Evolutionary conservation across 208 protist species (phyloP).

Genomic region (Acanthamoeba quina): DNA sequence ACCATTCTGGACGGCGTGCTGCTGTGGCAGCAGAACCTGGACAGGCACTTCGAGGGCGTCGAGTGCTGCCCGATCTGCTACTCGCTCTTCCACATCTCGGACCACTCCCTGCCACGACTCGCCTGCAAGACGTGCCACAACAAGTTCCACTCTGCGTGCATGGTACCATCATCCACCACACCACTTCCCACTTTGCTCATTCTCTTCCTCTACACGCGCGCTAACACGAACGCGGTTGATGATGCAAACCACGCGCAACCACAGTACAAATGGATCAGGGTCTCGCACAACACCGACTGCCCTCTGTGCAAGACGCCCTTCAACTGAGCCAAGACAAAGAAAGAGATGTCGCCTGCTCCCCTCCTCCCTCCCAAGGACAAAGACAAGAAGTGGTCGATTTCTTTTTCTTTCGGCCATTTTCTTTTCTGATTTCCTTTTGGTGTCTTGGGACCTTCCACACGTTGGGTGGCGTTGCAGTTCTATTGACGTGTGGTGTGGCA

Average conservation of each 20-base stretch:
- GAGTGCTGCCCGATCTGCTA: conserved; percentile 76
- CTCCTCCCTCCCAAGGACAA: too few relatives aligned
- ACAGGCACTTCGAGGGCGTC: conserved; percentile 74
- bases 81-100: conserved; percentile 67
- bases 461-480: too few relatives aligned
- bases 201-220: background rate
- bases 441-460: too few relatives aligned
- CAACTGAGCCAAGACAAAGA: conserved; percentile 13
- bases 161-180: background rate
- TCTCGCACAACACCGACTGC: conserved; percentile 76
- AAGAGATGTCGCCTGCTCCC: too few relatives aligned
- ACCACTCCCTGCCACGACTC: conserved; percentile 49
- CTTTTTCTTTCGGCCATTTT: too few relatives aligned
- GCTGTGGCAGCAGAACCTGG: conserved; percentile 74
- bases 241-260: too few relatives aligned
- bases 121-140: conserved; percentile 77
- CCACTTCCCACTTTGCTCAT: too few relatives aligned
- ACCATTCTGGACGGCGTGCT: conserved; percentile 63
- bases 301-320: conserved; percentile 74
- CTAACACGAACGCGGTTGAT: too few relatives aligned
- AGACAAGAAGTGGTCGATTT: too few relatives aligned
- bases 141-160: conserved; percentile 75
- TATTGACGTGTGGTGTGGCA: too few relatives aligned
- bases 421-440: too few relatives aligned
- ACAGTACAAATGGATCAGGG: conserved; percentile 75